Evolutionary conservation across 257 asterid genomes (phyloP).

Genomic region (Coffea eugenioides): DNA sequence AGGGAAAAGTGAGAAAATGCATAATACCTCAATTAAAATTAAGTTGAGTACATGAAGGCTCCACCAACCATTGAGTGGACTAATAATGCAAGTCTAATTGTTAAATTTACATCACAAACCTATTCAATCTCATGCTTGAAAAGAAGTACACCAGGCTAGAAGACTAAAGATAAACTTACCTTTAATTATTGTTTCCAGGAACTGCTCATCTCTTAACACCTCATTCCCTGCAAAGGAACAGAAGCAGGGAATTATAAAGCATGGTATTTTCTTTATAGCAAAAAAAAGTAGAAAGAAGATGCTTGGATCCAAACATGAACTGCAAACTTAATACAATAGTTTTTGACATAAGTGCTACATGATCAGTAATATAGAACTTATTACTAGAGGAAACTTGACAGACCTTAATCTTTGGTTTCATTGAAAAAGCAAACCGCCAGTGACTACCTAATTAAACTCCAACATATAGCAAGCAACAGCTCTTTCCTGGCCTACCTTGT

Average conservation of each 20-base stretch:
- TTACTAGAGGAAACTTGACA: not conserved
- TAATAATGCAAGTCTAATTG: not conserved
- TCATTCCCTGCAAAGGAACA: conserved; percentile 63
- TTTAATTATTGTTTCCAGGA: conserved; percentile 77
- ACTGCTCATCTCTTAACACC: conserved; percentile 69
- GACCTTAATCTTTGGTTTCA: not conserved
- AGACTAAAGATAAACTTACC: conserved; percentile 38
- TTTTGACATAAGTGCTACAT: not conserved
- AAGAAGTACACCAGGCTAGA: not conserved
- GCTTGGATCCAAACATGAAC: not conserved
- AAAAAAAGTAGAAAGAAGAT: not conserved
- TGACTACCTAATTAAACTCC: not conserved
- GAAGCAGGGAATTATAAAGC: conserved; percentile 20
- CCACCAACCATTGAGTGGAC: too few species aligned
- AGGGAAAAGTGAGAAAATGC: not conserved
- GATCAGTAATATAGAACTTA: not conserved
- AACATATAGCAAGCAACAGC: not conserved
- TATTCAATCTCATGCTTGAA: not conserved
- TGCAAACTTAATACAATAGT: not conserved
- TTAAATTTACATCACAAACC: not conserved
- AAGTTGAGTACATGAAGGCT: not conserved
- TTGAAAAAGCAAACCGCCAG: not conserved
- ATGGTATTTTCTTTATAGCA: not conserved
- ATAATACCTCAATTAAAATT: not conserved
- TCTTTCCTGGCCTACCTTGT: not conserved